Conservation (phyloP, 1,284 basidiomycete genomes). For the Lentinus polychrous region DNA sequence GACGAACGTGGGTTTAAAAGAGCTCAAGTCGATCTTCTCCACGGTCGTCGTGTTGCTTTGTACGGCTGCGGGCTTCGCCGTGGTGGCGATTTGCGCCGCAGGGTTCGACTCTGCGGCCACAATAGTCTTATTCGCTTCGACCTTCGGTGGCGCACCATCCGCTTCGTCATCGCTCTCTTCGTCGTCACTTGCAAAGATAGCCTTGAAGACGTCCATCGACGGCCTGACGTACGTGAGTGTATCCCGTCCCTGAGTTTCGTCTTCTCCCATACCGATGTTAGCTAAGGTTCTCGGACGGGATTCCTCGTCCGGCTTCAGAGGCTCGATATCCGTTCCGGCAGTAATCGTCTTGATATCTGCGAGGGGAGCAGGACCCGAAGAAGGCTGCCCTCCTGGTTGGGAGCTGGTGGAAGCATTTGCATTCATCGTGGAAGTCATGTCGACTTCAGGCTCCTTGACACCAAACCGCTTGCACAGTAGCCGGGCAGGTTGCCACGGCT, state of each 20-base stretch:
- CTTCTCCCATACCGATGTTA: constrained; percentile 84
- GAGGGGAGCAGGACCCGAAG: constrained; percentile 13
- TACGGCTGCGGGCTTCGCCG: constrained; percentile 8
- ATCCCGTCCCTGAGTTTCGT: constrained; percentile 80
- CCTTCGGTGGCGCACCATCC: not conserved
- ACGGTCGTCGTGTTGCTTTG: constrained; percentile 10
- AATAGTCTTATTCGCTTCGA: not conserved
- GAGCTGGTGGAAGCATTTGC: constrained; percentile 11
- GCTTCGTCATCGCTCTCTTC: constrained; percentile 46
- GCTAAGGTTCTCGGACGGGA: constrained; percentile 46
- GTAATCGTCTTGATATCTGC: constrained; percentile 14
- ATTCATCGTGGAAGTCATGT: constrained; percentile 17
- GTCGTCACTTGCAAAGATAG: constrained; percentile 88
- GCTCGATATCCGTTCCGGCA: constrained; percentile 11
- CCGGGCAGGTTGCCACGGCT: constrained; percentile 72
- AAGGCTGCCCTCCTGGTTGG: not conserved
- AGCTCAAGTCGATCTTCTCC: constrained; percentile 46
- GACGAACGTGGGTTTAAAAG: constrained; percentile 81
- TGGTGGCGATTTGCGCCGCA: constrained; percentile 6
- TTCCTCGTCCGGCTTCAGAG: constrained; percentile 8
- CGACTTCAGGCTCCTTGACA: constrained; percentile 71
- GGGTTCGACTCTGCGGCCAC: constrained; percentile 9
- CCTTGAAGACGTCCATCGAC: constrained; percentile 90
- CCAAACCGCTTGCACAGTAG: constrained; percentile 94
- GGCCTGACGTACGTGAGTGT: constrained; percentile 85